Evolutionary conservation across 768 basidiomycete species (phyloP).

Genomic region (Boletus vinaceobasis): DNA sequence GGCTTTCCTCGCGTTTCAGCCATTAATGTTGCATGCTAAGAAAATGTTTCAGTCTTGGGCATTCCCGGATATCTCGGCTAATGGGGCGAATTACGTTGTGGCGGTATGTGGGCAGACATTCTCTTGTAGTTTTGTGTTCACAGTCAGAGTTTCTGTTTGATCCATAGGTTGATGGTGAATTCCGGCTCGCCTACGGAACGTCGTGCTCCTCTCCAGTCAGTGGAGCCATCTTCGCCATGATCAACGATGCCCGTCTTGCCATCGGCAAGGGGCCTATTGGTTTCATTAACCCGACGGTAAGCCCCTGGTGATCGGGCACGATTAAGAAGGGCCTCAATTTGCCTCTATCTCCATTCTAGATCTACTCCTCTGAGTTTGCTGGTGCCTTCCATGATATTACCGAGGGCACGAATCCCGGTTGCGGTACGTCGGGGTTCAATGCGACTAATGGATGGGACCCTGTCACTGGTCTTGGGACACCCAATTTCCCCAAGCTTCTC

Average conservation of each 20-base stretch:
- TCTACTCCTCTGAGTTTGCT: slow-evolving; percentile 5
- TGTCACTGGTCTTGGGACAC: slow-evolving; percentile 48
- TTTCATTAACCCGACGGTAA: slow-evolving; percentile 9
- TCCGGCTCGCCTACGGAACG: slow-evolving; percentile 31
- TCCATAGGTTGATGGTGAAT: slow-evolving; percentile 23
- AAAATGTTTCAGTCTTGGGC: slow-evolving; percentile 30
- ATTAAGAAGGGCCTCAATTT: not conserved
- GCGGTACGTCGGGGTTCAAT: slow-evolving; percentile 39
- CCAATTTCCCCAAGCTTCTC: slow-evolving; percentile 39
- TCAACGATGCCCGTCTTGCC: slow-evolving; percentile 38
- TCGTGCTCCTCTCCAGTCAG: slow-evolving; percentile 31
- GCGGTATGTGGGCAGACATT: slow-evolving; percentile 14
- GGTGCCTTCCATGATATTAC: slow-evolving; percentile 41
- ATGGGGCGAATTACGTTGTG: slow-evolving; percentile 32
- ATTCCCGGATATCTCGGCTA: slow-evolving; percentile 37
- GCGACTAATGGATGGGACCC: slow-evolving; percentile 39
- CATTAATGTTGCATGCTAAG: not conserved
- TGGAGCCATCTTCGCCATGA: slow-evolving; percentile 35
- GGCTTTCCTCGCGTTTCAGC: not conserved
- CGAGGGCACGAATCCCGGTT: slow-evolving; percentile 43
- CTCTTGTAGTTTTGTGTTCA: not conserved
- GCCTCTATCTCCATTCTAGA: not conserved
- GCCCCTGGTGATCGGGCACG: not conserved
- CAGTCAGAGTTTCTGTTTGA: not conserved
- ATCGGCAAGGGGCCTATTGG: slow-evolving; percentile 30